These are phyloP conservation scores for Noccaea bulbosa DNA, from an alignment of 345 rosid species.

Conservation along the genomic window DNA sequence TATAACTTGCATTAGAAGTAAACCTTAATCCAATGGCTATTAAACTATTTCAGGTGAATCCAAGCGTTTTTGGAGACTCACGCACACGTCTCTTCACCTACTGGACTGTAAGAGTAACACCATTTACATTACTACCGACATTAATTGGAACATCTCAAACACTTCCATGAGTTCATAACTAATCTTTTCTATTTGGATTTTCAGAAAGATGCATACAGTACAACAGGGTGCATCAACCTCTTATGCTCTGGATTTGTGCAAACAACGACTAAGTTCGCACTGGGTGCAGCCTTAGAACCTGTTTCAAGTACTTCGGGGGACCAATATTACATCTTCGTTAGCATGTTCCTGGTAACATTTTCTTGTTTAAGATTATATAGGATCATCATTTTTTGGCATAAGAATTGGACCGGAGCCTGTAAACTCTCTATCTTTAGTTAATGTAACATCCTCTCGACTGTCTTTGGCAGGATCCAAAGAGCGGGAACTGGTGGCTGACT, in stretches of 20 bases:
- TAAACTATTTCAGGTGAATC: slow-evolving; percentile 41
- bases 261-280: slow-evolving; percentile 30
- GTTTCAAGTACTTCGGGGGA: neutral
- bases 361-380: neutral
- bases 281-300: slow-evolving; percentile 43
- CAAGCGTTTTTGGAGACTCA: slow-evolving; percentile 39
- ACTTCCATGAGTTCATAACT: neutral
- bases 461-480: slow-evolving; percentile 48
- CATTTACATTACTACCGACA: neutral
- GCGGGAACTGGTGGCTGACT: slow-evolving; percentile 59
- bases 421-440: neutral
- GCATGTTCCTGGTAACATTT: slow-evolving; percentile 41
- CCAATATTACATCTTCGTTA: slow-evolving; percentile 40
- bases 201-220: slow-evolving; percentile 42
- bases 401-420: too few relatives aligned
- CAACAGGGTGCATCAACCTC: slow-evolving; percentile 51
- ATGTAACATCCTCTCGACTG: neutral
- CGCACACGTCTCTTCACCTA: slow-evolving; percentile 38
- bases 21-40: neutral
- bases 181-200: neutral
- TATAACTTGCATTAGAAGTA: neutral
- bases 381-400: neutral
- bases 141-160: neutral
- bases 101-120: slow-evolving; percentile 46
- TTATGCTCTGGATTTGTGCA: slow-evolving; percentile 59